Evolutionary conservation across 495 filamentous ascomycete genomes (phyloP), one percentile per base, ranked within the genome.

Genomic region (Xylaria sp.): DNA sequence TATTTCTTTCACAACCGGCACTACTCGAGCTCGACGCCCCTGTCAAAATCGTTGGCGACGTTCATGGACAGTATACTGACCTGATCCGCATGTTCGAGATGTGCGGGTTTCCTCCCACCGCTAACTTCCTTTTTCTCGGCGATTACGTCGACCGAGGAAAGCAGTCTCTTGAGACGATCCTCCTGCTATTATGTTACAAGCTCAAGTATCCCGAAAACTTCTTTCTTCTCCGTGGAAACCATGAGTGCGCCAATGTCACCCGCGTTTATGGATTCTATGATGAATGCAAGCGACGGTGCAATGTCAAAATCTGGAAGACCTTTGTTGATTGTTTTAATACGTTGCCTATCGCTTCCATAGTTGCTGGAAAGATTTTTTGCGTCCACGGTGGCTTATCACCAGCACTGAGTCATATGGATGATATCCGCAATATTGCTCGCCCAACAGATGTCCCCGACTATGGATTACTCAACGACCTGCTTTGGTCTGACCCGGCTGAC

Each of bases 231-330:
- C 92, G 96, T 52, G 96, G 96, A 46, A 99, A 99, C 77, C 96
- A 99, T 76, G 96, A 99, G 79, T 98, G 97, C 82, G 96, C 97
- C 77, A 99, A 98, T 75, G 97, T 99, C 46, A 99, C 96, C 21
- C 88, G 96, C 46, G 96, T 99, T 24, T 99, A 99, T 80, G 96
- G 96, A 11, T 99, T 99, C 81, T 99, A 99, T 84, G 96, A 99
- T 77, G 96, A 99, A 76, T 99, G 96, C 87, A 99, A 99, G 82
- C 88, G 96, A 74, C 88, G 96, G 69, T 97, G 94, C 83, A 98
- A 97, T 79, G 93, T 99, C 78, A 99, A 99, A 84, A 90, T 97
- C 64, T 99, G 96, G 96, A 99, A 98, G 86, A 95, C 93, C 0
- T 99, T 99, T 78, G 89, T 99, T 61, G 96, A 99, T 79, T 97